Conservation (phyloP, 331 rosid species). For the Quercus tomentella region DNA sequence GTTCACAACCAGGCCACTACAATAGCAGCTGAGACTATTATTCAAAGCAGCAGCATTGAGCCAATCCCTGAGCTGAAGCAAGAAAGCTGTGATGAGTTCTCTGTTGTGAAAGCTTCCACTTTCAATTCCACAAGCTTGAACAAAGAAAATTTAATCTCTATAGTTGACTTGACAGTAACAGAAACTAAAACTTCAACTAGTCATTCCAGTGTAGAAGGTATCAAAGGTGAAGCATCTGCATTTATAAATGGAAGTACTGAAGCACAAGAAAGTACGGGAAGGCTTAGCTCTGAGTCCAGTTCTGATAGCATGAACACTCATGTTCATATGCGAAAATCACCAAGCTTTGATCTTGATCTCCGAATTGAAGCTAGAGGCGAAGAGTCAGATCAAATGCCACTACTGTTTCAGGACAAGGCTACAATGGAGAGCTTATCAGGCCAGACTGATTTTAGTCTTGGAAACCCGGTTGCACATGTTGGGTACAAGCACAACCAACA, state of each 20-base stretch:
- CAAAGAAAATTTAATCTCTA: conserved; percentile 25
- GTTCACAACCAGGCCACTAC: conserved; percentile 9
- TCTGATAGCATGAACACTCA: conserved; percentile 40
- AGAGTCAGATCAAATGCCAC: conserved; percentile 62
- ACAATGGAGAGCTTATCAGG: conserved; percentile 24
- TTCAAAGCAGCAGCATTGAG: background rate
- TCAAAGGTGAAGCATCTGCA: conserved; percentile 12
- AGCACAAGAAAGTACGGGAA: conserved; percentile 42
- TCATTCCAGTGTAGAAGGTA: conserved; percentile 12
- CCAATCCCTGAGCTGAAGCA: conserved; percentile 22
- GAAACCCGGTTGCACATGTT: conserved; percentile 12
- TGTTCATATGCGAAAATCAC: conserved; percentile 63
- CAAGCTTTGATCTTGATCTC: conserved; percentile 74
- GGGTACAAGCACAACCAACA: conserved; percentile 18
- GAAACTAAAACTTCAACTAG: conserved; percentile 28
- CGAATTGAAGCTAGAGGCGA: conserved; percentile 33
- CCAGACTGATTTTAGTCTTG: conserved; percentile 14
- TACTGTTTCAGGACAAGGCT: conserved; percentile 43
- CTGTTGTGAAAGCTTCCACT: conserved; percentile 10
- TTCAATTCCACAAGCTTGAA: conserved; percentile 30
- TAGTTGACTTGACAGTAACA: conserved; percentile 6
- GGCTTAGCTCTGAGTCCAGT: conserved; percentile 66
- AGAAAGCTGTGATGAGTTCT: conserved; percentile 11
- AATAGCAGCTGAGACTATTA: conserved; percentile 6
- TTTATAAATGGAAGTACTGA: conserved; percentile 35